phyloP scores from a whole-genome alignment of 371 early-diverging fungal genomes.

The Umbelopsis sp. region DNA sequence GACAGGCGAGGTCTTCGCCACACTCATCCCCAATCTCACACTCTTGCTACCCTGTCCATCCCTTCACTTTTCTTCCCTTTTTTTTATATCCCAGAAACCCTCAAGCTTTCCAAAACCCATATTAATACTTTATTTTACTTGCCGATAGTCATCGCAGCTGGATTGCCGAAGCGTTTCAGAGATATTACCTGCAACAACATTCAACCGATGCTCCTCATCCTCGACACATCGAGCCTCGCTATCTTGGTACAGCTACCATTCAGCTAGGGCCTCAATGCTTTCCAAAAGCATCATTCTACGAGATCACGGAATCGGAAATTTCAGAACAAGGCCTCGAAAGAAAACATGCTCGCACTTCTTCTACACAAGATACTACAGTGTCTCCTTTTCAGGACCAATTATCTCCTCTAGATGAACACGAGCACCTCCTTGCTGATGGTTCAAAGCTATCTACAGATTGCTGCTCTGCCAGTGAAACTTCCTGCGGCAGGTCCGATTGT shows the following conservation, averaged over 20 bases:
- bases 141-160: slow-evolving; percentile 17
- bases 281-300: slow-evolving; percentile 36
- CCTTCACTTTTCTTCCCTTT: not conserved
- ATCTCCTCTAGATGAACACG: slow-evolving; percentile 3
- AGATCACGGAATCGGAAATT: slow-evolving; percentile 51
- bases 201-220: slow-evolving; percentile 27
- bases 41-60: not conserved
- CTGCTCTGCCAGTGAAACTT: slow-evolving; percentile 8
- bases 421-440: not conserved
- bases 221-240: slow-evolving; percentile 35
- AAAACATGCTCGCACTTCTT: slow-evolving; percentile 11
- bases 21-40: no score
- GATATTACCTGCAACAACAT: slow-evolving; percentile 25
- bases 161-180: slow-evolving; percentile 34
- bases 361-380: not conserved
- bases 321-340: slow-evolving; percentile 29
- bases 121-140: not conserved
- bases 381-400: not conserved
- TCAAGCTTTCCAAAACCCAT: not conserved
- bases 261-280: slow-evolving; percentile 24
- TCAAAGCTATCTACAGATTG: slow-evolving; percentile 3
- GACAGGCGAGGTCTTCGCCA: not conserved
- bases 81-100: no score
- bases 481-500: slow-evolving; percentile 8
- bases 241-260: slow-evolving; percentile 33